Evolutionary conservation across 2,329 filamentous ascomycete genomes (phyloP), one percentile per base, ranked within the genome.

Genomic region (Rhinocladiella similis): DNA sequence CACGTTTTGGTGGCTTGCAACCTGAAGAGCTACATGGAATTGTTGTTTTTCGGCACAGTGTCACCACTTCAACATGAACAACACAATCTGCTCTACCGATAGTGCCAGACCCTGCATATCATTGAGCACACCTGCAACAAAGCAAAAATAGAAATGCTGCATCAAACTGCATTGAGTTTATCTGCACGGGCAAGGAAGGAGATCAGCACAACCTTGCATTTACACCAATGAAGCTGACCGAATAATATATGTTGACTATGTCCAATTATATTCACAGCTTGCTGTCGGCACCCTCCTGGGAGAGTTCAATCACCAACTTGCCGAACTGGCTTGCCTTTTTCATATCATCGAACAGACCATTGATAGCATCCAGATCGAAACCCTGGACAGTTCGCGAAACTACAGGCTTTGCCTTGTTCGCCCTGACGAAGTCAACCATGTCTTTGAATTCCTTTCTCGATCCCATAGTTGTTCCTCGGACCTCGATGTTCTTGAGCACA

Each of bases 381-480:
- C 90, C 90, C 63, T 84, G 83, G 13, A 89, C 83, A 1, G 86
- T 83, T 50, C 87, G 82, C 62, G 88, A 94, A 1, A 97, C 83
- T 3, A 96, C 79, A 0, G 93, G 92, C 52, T 77, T 81, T 59
- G 97, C 86, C 68, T 87, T 82, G 62, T 90, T 84, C 61, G 85
- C 75, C 12, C 80, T 79, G 35, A 97, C 88, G 74, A 96, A 96
- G 1, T 81, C 79, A 5, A 97, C 80, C 91, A 97, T 96, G 19
- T 94, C 90, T n/a, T 78, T 78, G 68, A 97, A 97, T 74, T 97
- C 94, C 68, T 84, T 86, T 43, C 89, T 82, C 25, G 90, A 96
- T 0, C 93, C 93, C 92, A 97, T 96, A 0, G 92, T 97, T 13
- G 84, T 86, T 16, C 94, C 93, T 47, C 83, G 83, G 25, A 97